Base-by-base conservation (phyloP, 148 eudicot species). In the Amaranthus palmeri region DNA sequence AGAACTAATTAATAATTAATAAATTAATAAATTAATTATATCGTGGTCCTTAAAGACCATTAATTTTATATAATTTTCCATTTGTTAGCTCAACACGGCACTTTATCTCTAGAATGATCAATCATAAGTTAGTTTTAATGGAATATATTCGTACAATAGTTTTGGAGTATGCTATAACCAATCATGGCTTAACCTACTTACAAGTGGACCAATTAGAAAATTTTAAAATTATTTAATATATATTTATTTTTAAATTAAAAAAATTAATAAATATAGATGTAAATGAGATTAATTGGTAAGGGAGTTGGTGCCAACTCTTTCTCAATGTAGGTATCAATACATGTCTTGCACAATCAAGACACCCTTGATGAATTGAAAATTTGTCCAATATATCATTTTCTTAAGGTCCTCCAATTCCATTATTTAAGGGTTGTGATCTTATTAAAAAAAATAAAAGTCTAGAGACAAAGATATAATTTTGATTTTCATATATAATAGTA, bases 81-180 rank as follows among this genome's bases (percentile, higher is more conserved):
- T 17, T 72, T 48, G 8, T 62, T 45, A 54, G 50, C 56, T 7
- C 57, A 72, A 61, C 75, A 61, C 75, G 75, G 60, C 59, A 72
- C 68, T 71, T 71, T 3, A 36, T 59, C 12, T 48, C 56, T 17
- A 10, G 42, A 58, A 25, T 8, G 6, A 25, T 58, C 10, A 58
- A 18, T 18, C 14, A 8, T 58, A 25, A 58, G 61, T 58, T 62
- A 43, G 47, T 68, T n/a, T 68, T n/a, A 9, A 12, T 68, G 71
- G 71, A 68, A 40, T 68, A 68, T 52, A 2, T 42, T 13, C 40
- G 71, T 52, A 70, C 61, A 48, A 47, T 49, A 54, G 69, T 47
- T 4, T 48, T 65, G 12, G 46, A 5, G 4, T 4, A 11, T 12
- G 4, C 6, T 7, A 11, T 41, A 62, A 3, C 7, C 36, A 25